Evolutionary conservation across 208 protist genomes (phyloP).

Genomic region (Leishmania major): DNA sequence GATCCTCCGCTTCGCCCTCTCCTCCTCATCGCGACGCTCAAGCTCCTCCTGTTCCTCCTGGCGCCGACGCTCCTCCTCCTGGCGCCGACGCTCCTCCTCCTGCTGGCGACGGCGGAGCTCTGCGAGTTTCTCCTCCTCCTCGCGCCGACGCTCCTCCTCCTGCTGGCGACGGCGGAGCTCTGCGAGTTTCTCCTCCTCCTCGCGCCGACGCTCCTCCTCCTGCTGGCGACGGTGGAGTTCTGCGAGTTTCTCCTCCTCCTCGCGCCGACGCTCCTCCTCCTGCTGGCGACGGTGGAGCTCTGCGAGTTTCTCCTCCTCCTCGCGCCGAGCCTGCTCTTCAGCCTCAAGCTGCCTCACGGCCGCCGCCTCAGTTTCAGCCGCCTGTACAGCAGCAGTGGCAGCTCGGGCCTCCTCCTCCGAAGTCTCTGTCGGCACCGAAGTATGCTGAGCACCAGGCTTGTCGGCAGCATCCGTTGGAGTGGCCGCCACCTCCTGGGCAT

Average conservation of each 20-base stretch:
- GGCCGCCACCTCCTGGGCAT: conserved; percentile 15
- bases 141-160: conserved; percentile 6
- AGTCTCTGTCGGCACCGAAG: background rate
- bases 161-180: conserved; percentile 9
- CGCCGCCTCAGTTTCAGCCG: background rate
- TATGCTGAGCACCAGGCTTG: background rate
- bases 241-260: too few relatives aligned
- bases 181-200: too few relatives aligned
- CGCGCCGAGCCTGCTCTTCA: background rate
- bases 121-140: background rate
- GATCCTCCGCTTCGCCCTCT: conserved; percentile 19
- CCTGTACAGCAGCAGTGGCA: background rate
- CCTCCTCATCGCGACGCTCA: conserved; percentile 1
- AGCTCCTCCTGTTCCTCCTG: conserved; percentile 4
- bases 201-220: conserved; percentile 10
- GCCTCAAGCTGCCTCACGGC: background rate
- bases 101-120: conserved; percentile 2
- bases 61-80: background rate
- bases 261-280: background rate
- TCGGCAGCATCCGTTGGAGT: background rate
- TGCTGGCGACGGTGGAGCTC: background rate
- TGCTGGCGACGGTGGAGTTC: background rate
- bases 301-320: background rate
- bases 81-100: background rate
- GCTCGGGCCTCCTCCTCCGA: background rate